Evolutionary conservation across 345 rosid species (phyloP), one percentile per base, ranked within the genome.

Genomic region (Rhizophora apiculata): DNA sequence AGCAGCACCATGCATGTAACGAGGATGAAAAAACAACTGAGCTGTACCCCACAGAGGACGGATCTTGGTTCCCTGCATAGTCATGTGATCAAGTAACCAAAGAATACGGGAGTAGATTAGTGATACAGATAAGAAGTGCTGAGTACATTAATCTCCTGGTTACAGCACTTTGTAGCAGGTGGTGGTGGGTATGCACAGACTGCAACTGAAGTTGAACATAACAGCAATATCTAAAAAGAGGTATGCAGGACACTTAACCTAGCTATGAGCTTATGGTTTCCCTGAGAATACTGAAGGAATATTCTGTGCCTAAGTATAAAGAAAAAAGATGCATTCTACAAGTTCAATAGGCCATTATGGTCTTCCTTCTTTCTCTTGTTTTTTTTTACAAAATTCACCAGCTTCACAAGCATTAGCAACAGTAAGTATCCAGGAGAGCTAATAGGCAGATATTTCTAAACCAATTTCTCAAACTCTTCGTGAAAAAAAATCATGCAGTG

Each of bases 1-100:
- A 43, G 99, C 99, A 81, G 68, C 97, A 71, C 99, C 97, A 68
- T 95, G 99, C 99, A 95, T 92, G 73, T 83, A 95, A 68, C 96
- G 89, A 56, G 96, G 97, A 86, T 95, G 99, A 78, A 87, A 49
- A 78, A 92, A 95, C 72, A 92, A 84, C 76, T 95, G 97, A 78
- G 99, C 92, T 60, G 99, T 95, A 68, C 97, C 97, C 97, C 99
- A 91, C 76, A 91, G 72, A 7, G 94, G 97, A 48, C 70, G 76
- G 37, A 92, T 90, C 62, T 87, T 86, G 69, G 80, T 83, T 74
- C 88, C 97, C 97, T 94, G 84, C 67, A 74, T n/a, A 46, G 36
- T 8, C 20, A 48, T 16, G 37, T 39, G 48, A 39, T 10, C 22
- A 20, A 30, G 22, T 30, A 11, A 54, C 15, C 48, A 18, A 56